Evolutionary conservation across 257 asterid genomes (phyloP), one percentile per base, ranked within the genome.

Genomic region (Solanum corneliomulleri): DNA sequence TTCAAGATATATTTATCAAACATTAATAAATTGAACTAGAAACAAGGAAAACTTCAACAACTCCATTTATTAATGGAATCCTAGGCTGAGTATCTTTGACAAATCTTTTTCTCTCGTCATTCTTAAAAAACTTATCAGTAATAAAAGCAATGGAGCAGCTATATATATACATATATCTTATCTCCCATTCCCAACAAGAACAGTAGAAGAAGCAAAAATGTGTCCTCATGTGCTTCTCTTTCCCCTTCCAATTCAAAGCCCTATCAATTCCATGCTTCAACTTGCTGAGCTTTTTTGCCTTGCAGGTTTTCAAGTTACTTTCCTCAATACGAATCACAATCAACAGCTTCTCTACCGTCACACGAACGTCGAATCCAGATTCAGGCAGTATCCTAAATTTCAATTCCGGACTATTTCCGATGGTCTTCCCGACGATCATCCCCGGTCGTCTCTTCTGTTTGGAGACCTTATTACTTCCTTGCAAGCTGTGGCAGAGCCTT

Each of bases 201-300:
- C 74, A 68, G 11, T 14, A 68, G 11, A 66, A 66, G 21, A 27
- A 47, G 52, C 42, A 87, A 72, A 64, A 39, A 56, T 74, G 10
- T 89, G 91, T 11, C 88, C 93, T 35, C 95, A 92, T 23, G 92
- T 93, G 23, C 87, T 93, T 71, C 86, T 93, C 9, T 93, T 91
- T 15, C 95, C 95, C 0, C 20, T 92, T 9, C 94, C 92, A 27
- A 42, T 91, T 27, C 92, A 87, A 83, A 92, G 95, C 62, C 95
- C 90, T 66, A 88, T 92, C 58, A 91, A 91, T 52, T 81, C 90
- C 88, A 91, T 91, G 95, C 92, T 93, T 41, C 88, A 89, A 27
- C 92, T 93, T 1, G 95, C 95, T 12, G 93, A 92, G n/a, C 93
- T 93, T 39, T 86, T 93, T 33, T 92, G 93, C 42, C 88, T 89